Conservation (phyloP, 495 filamentous ascomycete species). For the Hyaloscypha hepaticicola region DNA sequence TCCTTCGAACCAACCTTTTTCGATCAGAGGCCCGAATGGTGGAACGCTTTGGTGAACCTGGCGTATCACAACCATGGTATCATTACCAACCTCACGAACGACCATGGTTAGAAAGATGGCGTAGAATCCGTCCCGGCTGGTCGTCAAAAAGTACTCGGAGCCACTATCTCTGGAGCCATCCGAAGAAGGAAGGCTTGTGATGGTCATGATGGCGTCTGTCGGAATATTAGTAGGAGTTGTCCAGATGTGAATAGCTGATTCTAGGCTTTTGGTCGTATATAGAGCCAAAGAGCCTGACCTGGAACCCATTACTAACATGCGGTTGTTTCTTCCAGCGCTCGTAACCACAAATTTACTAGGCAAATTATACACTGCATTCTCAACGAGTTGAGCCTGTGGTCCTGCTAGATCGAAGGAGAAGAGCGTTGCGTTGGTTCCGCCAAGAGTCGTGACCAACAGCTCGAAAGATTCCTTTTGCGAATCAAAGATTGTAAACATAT, state of each 20-base stretch:
- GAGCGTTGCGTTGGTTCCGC: conserved; percentile 23
- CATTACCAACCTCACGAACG: background rate
- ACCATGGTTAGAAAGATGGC: conserved; percentile 50
- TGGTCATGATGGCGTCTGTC: conserved; percentile 68
- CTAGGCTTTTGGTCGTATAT: conserved; percentile 39
- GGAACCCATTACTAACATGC: conserved; percentile 63
- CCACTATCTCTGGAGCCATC: conserved; percentile 17
- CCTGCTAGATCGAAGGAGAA: conserved; percentile 28
- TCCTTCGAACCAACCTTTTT: conserved; percentile 58
- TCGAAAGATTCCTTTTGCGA: conserved; percentile 4
- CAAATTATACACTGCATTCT: background rate
- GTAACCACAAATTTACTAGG: conserved; percentile 28
- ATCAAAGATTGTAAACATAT: conserved; percentile 26
- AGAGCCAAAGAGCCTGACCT: conserved; percentile 59
- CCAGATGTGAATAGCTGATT: conserved; percentile 11
- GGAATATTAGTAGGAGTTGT: background rate
- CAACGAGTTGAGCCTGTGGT: background rate
- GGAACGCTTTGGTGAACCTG: conserved; percentile 36
- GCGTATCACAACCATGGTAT: background rate
- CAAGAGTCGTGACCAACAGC: conserved; percentile 28
- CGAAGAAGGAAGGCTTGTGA: conserved; percentile 44
- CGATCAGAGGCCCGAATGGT: conserved; percentile 65
- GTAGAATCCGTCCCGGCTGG: conserved; percentile 72
- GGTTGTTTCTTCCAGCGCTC: conserved; percentile 23
- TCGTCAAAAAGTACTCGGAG: conserved; percentile 55